Base-by-base conservation (phyloP, 805 yeast species). In the Schwanniomyces pseudopolymorphus region DNA sequence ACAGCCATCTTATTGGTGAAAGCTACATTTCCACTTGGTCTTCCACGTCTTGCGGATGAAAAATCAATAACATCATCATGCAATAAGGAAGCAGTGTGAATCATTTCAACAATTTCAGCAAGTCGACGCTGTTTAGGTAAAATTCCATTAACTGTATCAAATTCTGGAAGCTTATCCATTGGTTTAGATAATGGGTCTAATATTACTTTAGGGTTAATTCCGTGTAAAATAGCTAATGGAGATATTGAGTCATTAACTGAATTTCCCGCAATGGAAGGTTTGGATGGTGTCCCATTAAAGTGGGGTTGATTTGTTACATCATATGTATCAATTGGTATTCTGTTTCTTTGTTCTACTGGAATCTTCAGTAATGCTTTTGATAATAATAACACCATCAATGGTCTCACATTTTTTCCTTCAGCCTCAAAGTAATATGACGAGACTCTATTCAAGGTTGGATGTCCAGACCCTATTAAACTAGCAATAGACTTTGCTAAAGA, bases 31-130 rank as follows among this genome's bases (percentile, higher is more conserved):
- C 97, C 98, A 52, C 88, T 81, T 19, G 95, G 95, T 59, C 88
- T 79, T 38, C 96, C 96, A 53, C 99, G 77, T 63, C 99, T 78
- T 27, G 92, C 79, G 59, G 88, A 97, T 0, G 91, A 82, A 39
- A 84, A 77, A 69, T 94, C 99, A 57, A 94, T 92, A 50, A 94
- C 99, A 65, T 94, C 99, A 68, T 94, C 99, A 65, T 94, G 99
- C 45, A 94, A 77, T 53, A 94, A 71, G 10, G 96, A 87, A 3
- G 99, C 98, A 0, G 98, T 94, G 66, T 94, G 99, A 54, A 94
- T 94, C 96, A 94, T 88, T 69, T 94, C 99, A 8, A 92, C 96
- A 58, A 94, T 92, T 69, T 94, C 99, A 1, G 99, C 98, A 45
- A 94, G 75, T 48, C 99, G 78, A 54, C 98, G 78, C 69, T 94